Evolutionary conservation across 1,139 yeast species (phyloP), one percentile per base, ranked within the genome.

Genomic region (Hansenula sp.): DNA sequence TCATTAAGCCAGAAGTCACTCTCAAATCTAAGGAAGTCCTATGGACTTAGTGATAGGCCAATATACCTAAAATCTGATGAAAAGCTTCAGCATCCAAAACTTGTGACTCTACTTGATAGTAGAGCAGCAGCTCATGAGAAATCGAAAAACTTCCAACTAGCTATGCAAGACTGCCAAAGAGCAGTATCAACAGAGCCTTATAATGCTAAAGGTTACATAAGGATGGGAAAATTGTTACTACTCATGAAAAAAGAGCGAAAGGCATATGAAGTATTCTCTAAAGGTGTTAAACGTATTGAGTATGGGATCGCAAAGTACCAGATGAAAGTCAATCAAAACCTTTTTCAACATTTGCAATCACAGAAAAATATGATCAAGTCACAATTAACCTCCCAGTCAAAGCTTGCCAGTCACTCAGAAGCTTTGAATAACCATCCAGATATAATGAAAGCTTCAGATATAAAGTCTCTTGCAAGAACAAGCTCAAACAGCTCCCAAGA

Each of bases 121-220:
- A 55, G 85, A 22, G 78, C 85, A 2, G 85, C 87, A 0, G 71
- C 81, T 1, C 69, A 65, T 54, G 82, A 78, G 51, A 79, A 77
- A 51, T 45, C 78, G 39, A 63, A 64, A 2, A 62, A 67, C 16
- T 33, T 59, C 2, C 58, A 57, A 0, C 59, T 59, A 20, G 82
- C 86, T 0, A 52, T 74, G 33, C 50, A 51, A 21, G 82, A 77
- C 44, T 73, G 78, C 0, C 58, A 65, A 25, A 60, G 52, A 33
- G 60, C 75, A 48, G 60, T 73, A 3, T 53, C 59, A 17, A 41
- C 66, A 2, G 84, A 79, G 37, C 84, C 86, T 0, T 61, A 70
- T 34, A 73, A 78, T 32, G 68, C 81, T 47, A 80, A 76, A 55
- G 82, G 85, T 1, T 80, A 80, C 50, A 59, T 82, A 22, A 56